A percentile compares a stretch with the other conserved stretches of the same genome.
Conservation (phyloP, 495 filamentous ascomycete genomes). For the Collariella sp. region DNA sequence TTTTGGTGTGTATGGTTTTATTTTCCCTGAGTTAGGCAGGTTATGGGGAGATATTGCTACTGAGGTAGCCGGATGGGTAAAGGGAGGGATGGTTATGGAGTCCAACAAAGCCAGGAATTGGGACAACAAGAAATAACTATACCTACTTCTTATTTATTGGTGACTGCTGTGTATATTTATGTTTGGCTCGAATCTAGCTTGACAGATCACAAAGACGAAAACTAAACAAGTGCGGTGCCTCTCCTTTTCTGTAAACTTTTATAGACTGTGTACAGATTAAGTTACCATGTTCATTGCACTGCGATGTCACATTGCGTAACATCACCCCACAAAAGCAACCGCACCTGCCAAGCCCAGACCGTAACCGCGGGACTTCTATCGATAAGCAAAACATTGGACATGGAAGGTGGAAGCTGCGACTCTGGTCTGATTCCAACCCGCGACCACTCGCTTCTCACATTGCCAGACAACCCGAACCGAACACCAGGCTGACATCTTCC, state of each 20-base stretch:
- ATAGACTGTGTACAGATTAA: too few species aligned
- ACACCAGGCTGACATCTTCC: background rate
- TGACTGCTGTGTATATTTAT: background rate
- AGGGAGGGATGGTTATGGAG: background rate
- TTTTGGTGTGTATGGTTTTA: background rate
- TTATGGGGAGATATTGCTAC: background rate
- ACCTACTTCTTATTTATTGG: background rate
- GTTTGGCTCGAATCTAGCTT: too few species aligned
- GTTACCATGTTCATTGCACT: too few species aligned
- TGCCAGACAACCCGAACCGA: background rate
- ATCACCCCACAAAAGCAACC: too few species aligned
- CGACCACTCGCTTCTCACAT: background rate
- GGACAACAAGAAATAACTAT: too few species aligned
- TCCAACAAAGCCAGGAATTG: too few species aligned
- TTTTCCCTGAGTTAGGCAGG: too few species aligned
- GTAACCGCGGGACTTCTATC: slow-evolving; percentile 10
- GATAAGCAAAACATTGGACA: slow-evolving; percentile 26
- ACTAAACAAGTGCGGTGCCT: too few species aligned
- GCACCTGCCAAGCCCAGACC: background rate
- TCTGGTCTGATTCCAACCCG: background rate
- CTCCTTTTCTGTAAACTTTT: too few species aligned
- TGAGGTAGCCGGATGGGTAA: too few species aligned
- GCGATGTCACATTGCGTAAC: too few species aligned
- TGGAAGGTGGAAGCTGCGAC: slow-evolving; percentile 3
- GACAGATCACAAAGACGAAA: too few species aligned